phyloP scores from a whole-genome alignment of 2,329 filamentous ascomycete species.

The Fonsecaea monophora region DNA sequence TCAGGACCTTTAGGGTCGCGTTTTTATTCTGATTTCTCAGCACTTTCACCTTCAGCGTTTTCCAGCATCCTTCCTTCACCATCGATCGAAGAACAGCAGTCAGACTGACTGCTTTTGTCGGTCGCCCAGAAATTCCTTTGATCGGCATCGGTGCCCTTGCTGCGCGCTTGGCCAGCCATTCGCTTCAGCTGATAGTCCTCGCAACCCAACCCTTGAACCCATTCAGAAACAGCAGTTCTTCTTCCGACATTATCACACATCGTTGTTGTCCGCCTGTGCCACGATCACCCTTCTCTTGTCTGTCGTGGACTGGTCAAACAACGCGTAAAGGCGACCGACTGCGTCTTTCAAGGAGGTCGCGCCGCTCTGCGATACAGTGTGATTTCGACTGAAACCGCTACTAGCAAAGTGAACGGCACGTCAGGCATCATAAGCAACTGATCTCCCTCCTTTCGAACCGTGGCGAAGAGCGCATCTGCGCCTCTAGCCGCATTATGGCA shows the following conservation, averaged over 20 bases:
- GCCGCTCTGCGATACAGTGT: conserved; percentile 1
- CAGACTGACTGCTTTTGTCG: conserved; percentile 12
- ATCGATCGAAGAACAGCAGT: conserved; percentile 12
- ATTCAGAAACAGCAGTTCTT: not conserved
- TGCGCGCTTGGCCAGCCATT: conserved; percentile 30
- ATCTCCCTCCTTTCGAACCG: conserved; percentile 2
- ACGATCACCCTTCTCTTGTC: not conserved
- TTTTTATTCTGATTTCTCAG: conserved; percentile 7
- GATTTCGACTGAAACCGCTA: conserved; percentile 1
- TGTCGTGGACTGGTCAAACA: not conserved
- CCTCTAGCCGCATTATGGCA: conserved; percentile 37
- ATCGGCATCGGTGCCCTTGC: conserved; percentile 21
- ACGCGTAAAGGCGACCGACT: not conserved
- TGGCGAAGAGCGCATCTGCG: conserved; percentile 29
- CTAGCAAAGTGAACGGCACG: conserved; percentile 9
- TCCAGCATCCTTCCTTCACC: conserved; percentile 10
- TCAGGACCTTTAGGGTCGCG: conserved; percentile 6
- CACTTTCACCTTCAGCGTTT: conserved; percentile 16
- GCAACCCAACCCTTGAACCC: not conserved
- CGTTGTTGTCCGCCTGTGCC: not conserved
- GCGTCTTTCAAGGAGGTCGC: conserved; percentile 1
- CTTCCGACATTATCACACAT: not conserved
- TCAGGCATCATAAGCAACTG: conserved; percentile 5
- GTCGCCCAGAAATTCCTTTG: conserved; percentile 2
- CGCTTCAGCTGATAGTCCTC: conserved; percentile 27